These are phyloP conservation scores for Apostasia ramifera DNA, from an alignment of 106 monocot genomes.

Conservation along the genomic window DNA sequence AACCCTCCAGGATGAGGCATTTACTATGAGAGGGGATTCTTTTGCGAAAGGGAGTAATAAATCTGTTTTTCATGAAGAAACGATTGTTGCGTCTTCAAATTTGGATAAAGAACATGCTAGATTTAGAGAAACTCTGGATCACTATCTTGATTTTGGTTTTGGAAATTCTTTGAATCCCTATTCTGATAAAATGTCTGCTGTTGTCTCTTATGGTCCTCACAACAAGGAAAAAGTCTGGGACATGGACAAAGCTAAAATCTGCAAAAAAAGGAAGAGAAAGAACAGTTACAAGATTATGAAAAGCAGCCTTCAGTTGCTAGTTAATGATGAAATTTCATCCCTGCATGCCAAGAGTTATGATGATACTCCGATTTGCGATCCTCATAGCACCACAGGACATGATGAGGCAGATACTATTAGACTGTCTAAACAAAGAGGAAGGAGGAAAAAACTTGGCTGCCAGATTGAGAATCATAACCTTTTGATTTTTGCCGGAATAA, in stretches of 20 bases:
- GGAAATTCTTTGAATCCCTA: neutral
- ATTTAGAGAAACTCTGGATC: neutral
- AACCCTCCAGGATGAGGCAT: neutral
- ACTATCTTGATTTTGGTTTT: neutral
- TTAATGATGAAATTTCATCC: neutral
- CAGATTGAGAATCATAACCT: conserved; percentile 46
- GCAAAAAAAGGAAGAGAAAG: neutral
- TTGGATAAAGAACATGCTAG: neutral
- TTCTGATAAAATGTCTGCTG: conserved; percentile 4
- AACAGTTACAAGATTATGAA: neutral
- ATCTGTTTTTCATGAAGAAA: conserved; percentile 5
- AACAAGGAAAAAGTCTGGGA: neutral
- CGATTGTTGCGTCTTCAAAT: neutral
- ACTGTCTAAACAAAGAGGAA: conserved; percentile 17
- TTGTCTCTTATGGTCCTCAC: neutral
- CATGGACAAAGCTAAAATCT: neutral
- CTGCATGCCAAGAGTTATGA: neutral
- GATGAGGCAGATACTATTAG: conserved; percentile 9
- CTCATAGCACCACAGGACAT: neutral
- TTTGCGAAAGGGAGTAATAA: conserved; percentile 1
- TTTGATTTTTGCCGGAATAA: conserved; percentile 38
- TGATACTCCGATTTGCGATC: neutral
- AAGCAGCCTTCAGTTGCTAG: neutral
- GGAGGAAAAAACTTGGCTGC: conserved; percentile 8
- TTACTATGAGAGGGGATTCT: neutral